These are phyloP conservation scores for Kwoniella mangroviensis DNA, from an alignment of 768 basidiomycete species.

Conservation along the genomic window DNA sequence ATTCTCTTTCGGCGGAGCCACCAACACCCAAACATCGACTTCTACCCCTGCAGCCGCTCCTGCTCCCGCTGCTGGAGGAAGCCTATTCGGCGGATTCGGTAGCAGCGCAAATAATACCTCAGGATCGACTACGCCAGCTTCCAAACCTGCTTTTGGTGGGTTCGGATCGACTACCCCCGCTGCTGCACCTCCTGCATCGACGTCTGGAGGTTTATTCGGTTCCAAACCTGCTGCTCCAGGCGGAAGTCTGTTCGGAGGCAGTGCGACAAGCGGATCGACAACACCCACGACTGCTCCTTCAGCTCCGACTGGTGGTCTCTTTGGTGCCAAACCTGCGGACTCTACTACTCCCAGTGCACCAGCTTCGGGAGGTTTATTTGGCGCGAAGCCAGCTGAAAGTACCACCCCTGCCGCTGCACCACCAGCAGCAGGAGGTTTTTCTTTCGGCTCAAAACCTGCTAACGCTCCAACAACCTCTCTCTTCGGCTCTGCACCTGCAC, in stretches of 20 bases:
- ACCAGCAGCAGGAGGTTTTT: constrained; percentile 23
- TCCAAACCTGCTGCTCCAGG: constrained; percentile 27
- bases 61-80: constrained; percentile 20
- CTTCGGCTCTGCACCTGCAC: constrained; percentile 4
- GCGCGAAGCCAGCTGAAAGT: constrained; percentile 32
- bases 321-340: constrained; percentile 37
- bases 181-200: constrained; percentile 34
- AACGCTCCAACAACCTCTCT: constrained; percentile 8
- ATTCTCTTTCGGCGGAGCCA: constrained; percentile 25
- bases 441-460: constrained; percentile 33
- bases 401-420: constrained; percentile 34
- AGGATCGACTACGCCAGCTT: constrained; percentile 44
- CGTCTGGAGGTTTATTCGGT: constrained; percentile 35
- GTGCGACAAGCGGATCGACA: constrained; percentile 4
- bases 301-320: constrained; percentile 30
- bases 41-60: constrained; percentile 21
- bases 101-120: constrained; percentile 11
- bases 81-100: constrained; percentile 40
- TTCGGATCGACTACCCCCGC: constrained; percentile 46
- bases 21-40: constrained; percentile 10
- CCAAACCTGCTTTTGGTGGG: constrained; percentile 43
- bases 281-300: constrained; percentile 15
- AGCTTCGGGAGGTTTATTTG: constrained; percentile 32
- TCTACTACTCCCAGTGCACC: constrained; percentile 15
- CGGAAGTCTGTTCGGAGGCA: constrained; percentile 22